These are phyloP conservation scores for Rhizopogon roseolus DNA, from an alignment of 768 basidiomycete genomes.

Conservation along the genomic window DNA sequence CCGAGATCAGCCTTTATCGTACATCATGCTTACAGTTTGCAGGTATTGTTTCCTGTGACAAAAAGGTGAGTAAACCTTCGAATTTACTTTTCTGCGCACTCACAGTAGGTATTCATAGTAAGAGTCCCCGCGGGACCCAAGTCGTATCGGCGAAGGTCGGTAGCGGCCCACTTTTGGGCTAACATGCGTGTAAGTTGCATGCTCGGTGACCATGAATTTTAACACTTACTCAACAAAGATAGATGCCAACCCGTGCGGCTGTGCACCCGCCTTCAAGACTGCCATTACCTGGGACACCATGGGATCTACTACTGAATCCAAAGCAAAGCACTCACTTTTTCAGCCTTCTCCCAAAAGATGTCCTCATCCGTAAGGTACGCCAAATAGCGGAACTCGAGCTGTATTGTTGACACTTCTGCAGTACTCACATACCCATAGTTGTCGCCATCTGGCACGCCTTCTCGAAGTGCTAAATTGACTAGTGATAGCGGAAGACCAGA, in stretches of 20 bases:
- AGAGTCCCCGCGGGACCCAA: conserved; percentile 90
- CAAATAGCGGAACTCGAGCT: conserved; percentile 91
- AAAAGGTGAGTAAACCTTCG: conserved; percentile 1
- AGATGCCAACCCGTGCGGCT: conserved; percentile 73
- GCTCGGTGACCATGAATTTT: not conserved
- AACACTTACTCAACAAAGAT: conserved; percentile 74
- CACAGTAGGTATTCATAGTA: conserved; percentile 90
- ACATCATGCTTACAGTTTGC: conserved; percentile 22
- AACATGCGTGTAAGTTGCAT: conserved; percentile 7
- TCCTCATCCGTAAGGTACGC: conserved; percentile 71
- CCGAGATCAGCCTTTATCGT: not conserved
- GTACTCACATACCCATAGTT: conserved; percentile 65
- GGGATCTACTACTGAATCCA: not conserved
- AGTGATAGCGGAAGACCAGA: conserved; percentile 78
- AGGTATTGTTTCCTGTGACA: conserved; percentile 24
- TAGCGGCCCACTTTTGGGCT: conserved; percentile 52
- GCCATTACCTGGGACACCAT: conserved; percentile 52
- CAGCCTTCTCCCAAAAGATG: conserved; percentile 76
- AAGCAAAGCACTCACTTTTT: conserved; percentile 43
- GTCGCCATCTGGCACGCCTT: conserved; percentile 57
- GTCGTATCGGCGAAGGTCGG: conserved; percentile 68
- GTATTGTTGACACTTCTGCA: conserved; percentile 84
- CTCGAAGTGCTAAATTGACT: conserved; percentile 62
- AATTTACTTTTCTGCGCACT: conserved; percentile 17
- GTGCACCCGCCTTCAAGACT: conserved; percentile 55